Evolutionary conservation across 1,284 basidiomycete genomes (phyloP).

Genomic region (Agaricales sp.): DNA sequence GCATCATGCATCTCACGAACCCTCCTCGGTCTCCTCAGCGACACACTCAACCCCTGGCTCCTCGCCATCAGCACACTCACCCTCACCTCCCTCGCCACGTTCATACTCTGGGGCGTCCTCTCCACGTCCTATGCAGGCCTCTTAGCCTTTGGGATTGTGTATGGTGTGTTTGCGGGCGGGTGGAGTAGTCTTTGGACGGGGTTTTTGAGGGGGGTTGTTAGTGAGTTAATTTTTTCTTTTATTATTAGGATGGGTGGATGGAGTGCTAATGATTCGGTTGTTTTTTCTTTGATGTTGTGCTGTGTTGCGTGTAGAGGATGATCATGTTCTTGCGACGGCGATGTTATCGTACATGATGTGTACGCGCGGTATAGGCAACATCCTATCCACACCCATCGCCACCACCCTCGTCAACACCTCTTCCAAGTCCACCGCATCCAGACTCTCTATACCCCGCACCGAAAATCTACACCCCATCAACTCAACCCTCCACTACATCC

Average conservation of each 20-base stretch:
- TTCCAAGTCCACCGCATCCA: no score
- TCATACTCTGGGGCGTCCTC: constrained; percentile 29
- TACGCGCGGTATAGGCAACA: constrained; percentile 29
- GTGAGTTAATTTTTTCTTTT: constrained; percentile 13
- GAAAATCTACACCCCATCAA: background rate
- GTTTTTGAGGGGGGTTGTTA: constrained; percentile 20
- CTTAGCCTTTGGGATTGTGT: constrained; percentile 22
- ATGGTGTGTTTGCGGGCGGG: constrained; percentile 25
- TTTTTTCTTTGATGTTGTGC: background rate
- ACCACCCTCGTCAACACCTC: constrained; percentile 18
- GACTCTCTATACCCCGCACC: no score
- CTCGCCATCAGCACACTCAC: constrained; percentile 20
- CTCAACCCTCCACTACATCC: no score
- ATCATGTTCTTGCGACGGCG: constrained; percentile 21
- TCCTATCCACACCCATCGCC: constrained; percentile 30
- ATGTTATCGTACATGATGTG: constrained; percentile 27
- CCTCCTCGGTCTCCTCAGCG: constrained; percentile 23
- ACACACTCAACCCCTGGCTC: constrained; percentile 24
- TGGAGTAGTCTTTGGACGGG: constrained; percentile 26
- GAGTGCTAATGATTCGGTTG: background rate
- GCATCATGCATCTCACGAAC: constrained; percentile 22
- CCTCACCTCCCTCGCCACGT: constrained; percentile 20
- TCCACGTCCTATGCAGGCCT: constrained; percentile 23
- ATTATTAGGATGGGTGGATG: background rate
- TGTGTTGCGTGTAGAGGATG: constrained; percentile 20